A percentile compares a stretch with the other conserved stretches of the same genome.
Evolutionary conservation across 2,329 filamentous ascomycete species (phyloP).

Genomic region (Drechslerella stenobrocha): DNA sequence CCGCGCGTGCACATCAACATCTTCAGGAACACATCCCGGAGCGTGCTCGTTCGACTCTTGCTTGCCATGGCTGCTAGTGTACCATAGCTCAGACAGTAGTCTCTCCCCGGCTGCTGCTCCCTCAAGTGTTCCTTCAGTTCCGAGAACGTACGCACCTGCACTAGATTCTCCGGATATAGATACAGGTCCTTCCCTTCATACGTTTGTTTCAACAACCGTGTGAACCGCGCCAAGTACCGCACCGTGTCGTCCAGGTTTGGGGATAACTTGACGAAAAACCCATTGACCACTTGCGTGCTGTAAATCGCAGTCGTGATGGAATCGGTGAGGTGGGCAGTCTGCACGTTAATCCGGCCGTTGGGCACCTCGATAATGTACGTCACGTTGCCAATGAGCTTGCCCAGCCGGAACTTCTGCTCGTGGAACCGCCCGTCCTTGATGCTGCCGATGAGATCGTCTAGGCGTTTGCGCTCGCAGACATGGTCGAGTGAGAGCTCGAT

Average conservation of each 20-base stretch:
- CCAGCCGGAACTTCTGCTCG: conserved; percentile 80
- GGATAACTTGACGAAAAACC: conserved; percentile 77
- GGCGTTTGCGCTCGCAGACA: conserved; percentile 77
- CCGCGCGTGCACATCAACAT: conserved; percentile 83
- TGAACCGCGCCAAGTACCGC: conserved; percentile 73
- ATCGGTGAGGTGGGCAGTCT: conserved; percentile 56
- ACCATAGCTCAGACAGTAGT: conserved; percentile 69
- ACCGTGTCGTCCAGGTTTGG: conserved; percentile 76
- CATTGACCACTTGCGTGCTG: conserved; percentile 75
- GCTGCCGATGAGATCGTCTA: conserved; percentile 76
- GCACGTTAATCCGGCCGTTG: conserved; percentile 14
- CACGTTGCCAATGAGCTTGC: conserved; percentile 72
- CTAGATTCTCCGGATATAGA: conserved; percentile 68
- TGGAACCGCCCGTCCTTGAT: conserved; percentile 82
- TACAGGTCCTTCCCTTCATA: conserved; percentile 64
- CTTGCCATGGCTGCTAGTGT: conserved; percentile 73
- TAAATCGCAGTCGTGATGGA: conserved; percentile 73
- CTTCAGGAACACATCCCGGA: conserved; percentile 76
- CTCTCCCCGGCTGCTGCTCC: conserved; percentile 59
- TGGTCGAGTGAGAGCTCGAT: conserved; percentile 73
- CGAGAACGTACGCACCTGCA: conserved; percentile 69
- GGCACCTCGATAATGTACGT: conserved; percentile 74
- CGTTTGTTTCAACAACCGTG: conserved; percentile 66
- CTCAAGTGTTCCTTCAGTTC: conserved; percentile 65
- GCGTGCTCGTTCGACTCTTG: conserved; percentile 73